A percentile compares a stretch with the other conserved stretches of the same genome.
phyloP scores from a whole-genome alignment of 1,139 yeast species.

The Lodderomyces parapsilosis region DNA sequence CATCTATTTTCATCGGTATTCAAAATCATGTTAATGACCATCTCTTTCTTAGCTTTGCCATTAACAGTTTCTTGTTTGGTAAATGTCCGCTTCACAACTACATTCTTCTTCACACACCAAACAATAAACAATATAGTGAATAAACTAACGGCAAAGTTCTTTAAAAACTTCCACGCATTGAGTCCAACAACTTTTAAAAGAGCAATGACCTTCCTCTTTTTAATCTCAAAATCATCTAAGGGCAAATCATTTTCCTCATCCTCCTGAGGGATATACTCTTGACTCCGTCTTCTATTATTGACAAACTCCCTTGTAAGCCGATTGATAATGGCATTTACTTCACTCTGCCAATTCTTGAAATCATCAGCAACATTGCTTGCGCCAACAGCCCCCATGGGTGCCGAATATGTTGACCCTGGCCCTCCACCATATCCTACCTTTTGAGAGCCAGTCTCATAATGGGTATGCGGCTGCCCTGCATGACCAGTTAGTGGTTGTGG shows the following conservation, averaged over 20 bases:
- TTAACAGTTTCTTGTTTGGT: slow-evolving; percentile 30
- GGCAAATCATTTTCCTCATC: slow-evolving; percentile 12
- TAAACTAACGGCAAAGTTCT: slow-evolving; percentile 38
- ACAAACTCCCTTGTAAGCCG: slow-evolving; percentile 39
- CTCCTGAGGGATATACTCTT: slow-evolving; percentile 12
- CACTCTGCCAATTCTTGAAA: slow-evolving; percentile 46
- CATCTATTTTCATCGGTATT: slow-evolving; percentile 47
- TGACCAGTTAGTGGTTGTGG: slow-evolving; percentile 8
- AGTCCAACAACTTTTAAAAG: slow-evolving; percentile 30
- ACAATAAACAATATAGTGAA: slow-evolving; percentile 40
- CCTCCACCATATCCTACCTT: slow-evolving; percentile 11
- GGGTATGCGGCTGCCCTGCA: slow-evolving; percentile 6
- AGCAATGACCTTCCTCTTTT: slow-evolving; percentile 24
- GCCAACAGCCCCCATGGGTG: slow-evolving; percentile 17
- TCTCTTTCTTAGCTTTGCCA: slow-evolving; percentile 32
- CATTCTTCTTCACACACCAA: slow-evolving; percentile 47
- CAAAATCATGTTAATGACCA: slow-evolving; percentile 45
- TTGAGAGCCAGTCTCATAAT: slow-evolving; percentile 11
- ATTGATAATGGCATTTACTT: slow-evolving; percentile 40
- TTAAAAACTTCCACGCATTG: slow-evolving; percentile 28
- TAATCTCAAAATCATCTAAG: slow-evolving; percentile 23
- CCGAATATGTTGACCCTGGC: slow-evolving; percentile 27
- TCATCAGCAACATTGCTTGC: slow-evolving; percentile 27
- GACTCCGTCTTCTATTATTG: slow-evolving; percentile 14
- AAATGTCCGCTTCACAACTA: slow-evolving; percentile 39